phyloP scores from a whole-genome alignment of 768 basidiomycete species.

The Panaeolus papilionaceus region DNA sequence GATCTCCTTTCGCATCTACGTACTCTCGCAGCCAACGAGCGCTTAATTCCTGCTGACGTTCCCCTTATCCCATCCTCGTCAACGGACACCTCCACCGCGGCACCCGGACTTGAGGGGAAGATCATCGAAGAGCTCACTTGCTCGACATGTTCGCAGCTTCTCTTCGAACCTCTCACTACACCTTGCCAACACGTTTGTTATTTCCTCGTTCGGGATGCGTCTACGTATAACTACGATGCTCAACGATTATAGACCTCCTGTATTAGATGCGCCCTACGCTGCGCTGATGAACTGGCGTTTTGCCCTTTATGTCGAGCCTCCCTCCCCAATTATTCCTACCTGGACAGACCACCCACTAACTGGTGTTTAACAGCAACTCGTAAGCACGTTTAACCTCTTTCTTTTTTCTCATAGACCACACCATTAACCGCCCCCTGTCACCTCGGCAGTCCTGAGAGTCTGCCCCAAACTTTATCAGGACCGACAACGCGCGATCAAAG shows the following conservation, averaged over 20 bases:
- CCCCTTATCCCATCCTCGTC: conserved; percentile 32
- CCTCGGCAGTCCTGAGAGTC: conserved; percentile 57
- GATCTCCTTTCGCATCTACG: conserved; percentile 48
- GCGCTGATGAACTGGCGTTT: conserved; percentile 80
- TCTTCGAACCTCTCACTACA: conserved; percentile 89
- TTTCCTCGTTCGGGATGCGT: neutral
- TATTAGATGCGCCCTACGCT: conserved; percentile 84
- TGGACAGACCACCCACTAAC: conserved; percentile 80
- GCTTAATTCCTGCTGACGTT: conserved; percentile 36
- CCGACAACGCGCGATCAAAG: conserved; percentile 63
- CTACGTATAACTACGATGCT: conserved; percentile 11
- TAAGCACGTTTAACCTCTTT: conserved; percentile 68
- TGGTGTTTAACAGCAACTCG: neutral
- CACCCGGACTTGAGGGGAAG: conserved; percentile 57
- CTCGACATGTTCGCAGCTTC: conserved; percentile 87
- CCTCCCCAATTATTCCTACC: conserved; percentile 81
- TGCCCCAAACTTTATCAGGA: conserved; percentile 72
- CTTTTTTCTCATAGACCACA: conserved; percentile 30
- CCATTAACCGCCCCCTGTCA: conserved; percentile 9
- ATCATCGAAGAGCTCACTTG: conserved; percentile 79
- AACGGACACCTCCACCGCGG: conserved; percentile 35
- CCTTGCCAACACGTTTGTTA: conserved; percentile 91
- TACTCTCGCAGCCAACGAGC: conserved; percentile 37
- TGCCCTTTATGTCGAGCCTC: conserved; percentile 89
- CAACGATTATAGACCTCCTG: conserved; percentile 79